Evolutionary conservation across 495 filamentous ascomycete species (phyloP).

Genomic region (Penicillium taxi): DNA sequence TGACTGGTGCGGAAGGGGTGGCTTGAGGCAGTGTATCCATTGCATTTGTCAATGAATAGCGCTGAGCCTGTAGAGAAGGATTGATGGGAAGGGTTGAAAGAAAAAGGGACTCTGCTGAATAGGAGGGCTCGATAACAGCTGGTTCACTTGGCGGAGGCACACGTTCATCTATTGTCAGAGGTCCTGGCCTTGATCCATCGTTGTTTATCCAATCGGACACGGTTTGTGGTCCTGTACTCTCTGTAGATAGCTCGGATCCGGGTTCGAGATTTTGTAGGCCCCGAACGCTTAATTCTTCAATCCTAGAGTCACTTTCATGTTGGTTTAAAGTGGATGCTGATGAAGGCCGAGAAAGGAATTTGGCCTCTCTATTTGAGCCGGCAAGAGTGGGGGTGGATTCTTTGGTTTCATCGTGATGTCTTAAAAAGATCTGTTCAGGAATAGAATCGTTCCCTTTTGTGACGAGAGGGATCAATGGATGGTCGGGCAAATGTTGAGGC

Average conservation of each 20-base stretch:
- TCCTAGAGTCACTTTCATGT: constrained; percentile 11
- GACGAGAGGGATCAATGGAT: constrained; percentile 2
- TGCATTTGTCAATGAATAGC: constrained; percentile 3
- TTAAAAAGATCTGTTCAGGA: constrained; percentile 8
- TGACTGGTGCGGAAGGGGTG: not conserved
- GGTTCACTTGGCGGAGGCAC: not conserved
- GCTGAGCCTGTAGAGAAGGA: constrained; percentile 7
- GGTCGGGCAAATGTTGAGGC: not conserved
- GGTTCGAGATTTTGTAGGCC: too few relatives aligned
- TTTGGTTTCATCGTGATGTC: constrained; percentile 12
- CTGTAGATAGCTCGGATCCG: too few relatives aligned
- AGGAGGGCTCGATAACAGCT: not conserved
- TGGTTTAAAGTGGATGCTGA: constrained; percentile 24
- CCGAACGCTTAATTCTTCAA: too few relatives aligned
- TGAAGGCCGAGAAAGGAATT: constrained; percentile 17
- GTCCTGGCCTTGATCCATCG: not conserved
- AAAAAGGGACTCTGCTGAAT: constrained; percentile 9
- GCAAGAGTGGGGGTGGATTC: constrained; percentile 21
- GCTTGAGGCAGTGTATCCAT: not conserved
- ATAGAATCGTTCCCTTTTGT: constrained; percentile 5
- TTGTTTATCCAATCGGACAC: too few relatives aligned
- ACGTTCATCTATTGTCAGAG: not conserved
- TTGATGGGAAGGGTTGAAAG: constrained; percentile 17
- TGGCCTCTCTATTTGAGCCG: constrained; percentile 12
- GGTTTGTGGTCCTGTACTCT: too few relatives aligned